These are phyloP conservation scores for Oenanthe javanica DNA, from an alignment of 140 eudicot species.

Conservation along the genomic window DNA sequence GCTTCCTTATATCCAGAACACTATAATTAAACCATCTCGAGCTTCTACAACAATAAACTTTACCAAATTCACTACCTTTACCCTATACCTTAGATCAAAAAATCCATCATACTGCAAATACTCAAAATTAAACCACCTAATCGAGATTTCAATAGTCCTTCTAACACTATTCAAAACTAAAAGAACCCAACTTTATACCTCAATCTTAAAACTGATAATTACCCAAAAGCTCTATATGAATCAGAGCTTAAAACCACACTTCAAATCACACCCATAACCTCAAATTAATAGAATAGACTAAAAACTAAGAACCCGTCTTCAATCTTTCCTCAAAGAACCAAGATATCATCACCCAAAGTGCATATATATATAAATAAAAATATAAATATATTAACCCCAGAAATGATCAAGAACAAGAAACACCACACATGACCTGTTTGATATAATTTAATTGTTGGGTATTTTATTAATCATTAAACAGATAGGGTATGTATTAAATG, in stretches of 20 bases:
- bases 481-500: neutral
- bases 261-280: neutral
- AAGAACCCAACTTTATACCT: neutral
- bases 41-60: neutral
- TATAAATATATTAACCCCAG: neutral
- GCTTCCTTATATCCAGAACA: neutral
- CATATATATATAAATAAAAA: no score
- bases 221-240: neutral
- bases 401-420: neutral
- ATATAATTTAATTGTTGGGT: neutral
- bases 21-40: neutral
- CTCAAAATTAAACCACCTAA: neutral
- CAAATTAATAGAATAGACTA: neutral
- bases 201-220: neutral
- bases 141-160: neutral
- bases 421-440: neutral
- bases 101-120: neutral
- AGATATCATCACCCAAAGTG: neutral
- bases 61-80: neutral
- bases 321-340: neutral
- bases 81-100: neutral
- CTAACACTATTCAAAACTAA: neutral
- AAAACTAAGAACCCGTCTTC: neutral
- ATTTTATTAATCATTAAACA: neutral
- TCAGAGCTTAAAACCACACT: constrained; percentile 4